A percentile compares a stretch with the other conserved stretches of the same genome.
Evolutionary conservation across 2,329 filamentous ascomycete species (phyloP).

Genomic region (Geosmithia flava): DNA sequence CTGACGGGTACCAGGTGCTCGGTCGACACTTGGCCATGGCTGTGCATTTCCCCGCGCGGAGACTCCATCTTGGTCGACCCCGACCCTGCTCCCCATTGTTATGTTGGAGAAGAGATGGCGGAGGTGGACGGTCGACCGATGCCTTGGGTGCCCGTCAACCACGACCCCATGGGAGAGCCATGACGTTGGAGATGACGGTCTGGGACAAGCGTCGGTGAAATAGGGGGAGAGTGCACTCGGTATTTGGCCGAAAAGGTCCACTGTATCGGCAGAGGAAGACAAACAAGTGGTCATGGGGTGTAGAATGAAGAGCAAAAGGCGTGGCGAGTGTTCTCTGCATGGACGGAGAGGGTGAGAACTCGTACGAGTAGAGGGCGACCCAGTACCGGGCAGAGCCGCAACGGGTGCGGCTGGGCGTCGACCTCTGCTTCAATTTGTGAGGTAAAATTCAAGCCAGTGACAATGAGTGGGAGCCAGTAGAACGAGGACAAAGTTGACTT

Average conservation of each 20-base stretch:
- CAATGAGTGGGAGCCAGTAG: no score
- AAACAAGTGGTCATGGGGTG: neutral
- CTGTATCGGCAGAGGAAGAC: neutral
- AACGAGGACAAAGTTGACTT: no score
- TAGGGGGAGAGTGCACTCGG: neutral
- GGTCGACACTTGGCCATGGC: neutral
- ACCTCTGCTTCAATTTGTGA: neutral
- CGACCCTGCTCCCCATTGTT: neutral
- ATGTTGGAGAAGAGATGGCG: neutral
- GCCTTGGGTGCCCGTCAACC: neutral
- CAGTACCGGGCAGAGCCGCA: neutral
- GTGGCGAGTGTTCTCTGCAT: neutral
- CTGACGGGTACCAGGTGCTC: neutral
- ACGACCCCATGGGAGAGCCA: neutral
- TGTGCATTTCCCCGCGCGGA: neutral
- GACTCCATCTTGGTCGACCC: neutral
- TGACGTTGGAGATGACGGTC: neutral
- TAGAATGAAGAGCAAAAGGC: neutral
- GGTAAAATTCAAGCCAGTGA: no score
- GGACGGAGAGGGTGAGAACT: neutral
- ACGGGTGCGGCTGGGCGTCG: neutral
- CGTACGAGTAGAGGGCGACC: neutral
- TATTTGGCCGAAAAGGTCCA: neutral
- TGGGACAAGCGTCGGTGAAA: neutral
- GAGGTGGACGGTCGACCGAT: neutral